Evolutionary conservation across 2,329 filamentous ascomycete species (phyloP).

Genomic region (Aspergillus sp.): DNA sequence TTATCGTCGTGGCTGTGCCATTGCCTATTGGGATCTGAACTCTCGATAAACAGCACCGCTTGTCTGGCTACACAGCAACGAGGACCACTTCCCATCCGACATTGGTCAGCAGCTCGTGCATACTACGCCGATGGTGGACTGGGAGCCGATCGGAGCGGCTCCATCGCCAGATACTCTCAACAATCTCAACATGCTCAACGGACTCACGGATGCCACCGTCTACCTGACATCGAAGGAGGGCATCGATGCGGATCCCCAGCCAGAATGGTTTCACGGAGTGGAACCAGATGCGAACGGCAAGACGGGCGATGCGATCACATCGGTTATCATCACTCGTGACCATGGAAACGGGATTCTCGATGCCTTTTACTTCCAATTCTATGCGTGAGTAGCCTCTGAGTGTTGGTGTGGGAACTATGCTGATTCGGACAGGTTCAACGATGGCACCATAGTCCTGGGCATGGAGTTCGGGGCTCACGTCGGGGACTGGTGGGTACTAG

Average conservation of each 20-base stretch:
- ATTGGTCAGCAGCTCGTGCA: conserved; percentile 39
- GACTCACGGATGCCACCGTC: conserved; percentile 35
- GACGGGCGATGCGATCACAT: conserved; percentile 42
- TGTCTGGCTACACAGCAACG: conserved; percentile 41
- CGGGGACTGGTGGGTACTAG: conserved; percentile 51
- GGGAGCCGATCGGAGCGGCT: conserved; percentile 27
- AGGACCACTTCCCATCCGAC: conserved; percentile 43
- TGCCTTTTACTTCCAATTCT: conserved; percentile 57
- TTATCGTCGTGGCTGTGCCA: too few relatives aligned
- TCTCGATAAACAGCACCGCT: conserved; percentile 36
- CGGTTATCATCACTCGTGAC: conserved; percentile 49
- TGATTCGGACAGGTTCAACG: conserved; percentile 36
- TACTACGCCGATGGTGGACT: conserved; percentile 38
- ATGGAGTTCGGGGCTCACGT: conserved; percentile 52
- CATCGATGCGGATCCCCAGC: conserved; percentile 33
- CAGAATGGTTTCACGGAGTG: conserved; percentile 44
- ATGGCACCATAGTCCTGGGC: conserved; percentile 43
- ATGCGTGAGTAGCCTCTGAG: conserved; percentile 33
- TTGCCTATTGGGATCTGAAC: too few relatives aligned
- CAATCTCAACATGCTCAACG: conserved; percentile 42
- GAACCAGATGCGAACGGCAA: conserved; percentile 43
- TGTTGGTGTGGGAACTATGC: not conserved
- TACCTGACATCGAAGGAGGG: conserved; percentile 43
- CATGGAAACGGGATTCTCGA: conserved; percentile 46
- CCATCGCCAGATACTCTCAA: conserved; percentile 36